phyloP scores from a whole-genome alignment of 805 yeast genomes.

The Cyberlindnera subsufficiens region DNA sequence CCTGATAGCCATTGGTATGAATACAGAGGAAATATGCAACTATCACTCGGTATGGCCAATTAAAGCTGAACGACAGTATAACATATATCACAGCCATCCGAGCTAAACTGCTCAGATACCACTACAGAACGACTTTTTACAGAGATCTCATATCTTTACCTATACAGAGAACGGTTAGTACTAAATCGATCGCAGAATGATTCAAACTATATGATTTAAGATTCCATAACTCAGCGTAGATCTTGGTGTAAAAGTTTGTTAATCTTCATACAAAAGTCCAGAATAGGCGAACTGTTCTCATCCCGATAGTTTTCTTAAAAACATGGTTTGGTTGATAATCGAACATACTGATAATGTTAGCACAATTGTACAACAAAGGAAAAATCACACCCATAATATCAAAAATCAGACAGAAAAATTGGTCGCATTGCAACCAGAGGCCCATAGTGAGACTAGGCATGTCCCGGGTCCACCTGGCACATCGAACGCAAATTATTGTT shows the following conservation, averaged over 20 bases:
- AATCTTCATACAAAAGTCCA: constrained; percentile 28
- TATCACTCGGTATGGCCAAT: too few species aligned
- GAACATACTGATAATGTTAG: background rate
- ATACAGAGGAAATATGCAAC: too few species aligned
- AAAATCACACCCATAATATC: background rate
- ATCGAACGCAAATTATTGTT: constrained; percentile 50
- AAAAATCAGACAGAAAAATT: constrained; percentile 16
- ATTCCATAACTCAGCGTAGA: constrained; percentile 30
- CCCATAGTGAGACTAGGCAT: constrained; percentile 40
- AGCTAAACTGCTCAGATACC: too few species aligned
- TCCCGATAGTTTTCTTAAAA: constrained; percentile 21
- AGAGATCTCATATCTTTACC: too few species aligned
- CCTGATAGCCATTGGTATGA: too few species aligned
- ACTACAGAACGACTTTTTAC: too few species aligned
- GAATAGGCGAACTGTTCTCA: constrained; percentile 32
- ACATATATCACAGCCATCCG: too few species aligned
- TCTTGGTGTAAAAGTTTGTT: constrained; percentile 33
- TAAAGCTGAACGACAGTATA: too few species aligned
- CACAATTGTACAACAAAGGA: background rate
- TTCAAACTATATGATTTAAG: too few species aligned
- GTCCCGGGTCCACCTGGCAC: constrained; percentile 30
- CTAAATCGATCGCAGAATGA: too few species aligned
- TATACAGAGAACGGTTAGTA: too few species aligned
- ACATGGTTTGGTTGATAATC: background rate
- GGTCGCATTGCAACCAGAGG: constrained; percentile 30